A percentile compares a stretch with the other conserved stretches of the same genome.
phyloP scores from a whole-genome alignment of 2,329 filamentous ascomycete species.

The Taxawa tesnikishii region DNA sequence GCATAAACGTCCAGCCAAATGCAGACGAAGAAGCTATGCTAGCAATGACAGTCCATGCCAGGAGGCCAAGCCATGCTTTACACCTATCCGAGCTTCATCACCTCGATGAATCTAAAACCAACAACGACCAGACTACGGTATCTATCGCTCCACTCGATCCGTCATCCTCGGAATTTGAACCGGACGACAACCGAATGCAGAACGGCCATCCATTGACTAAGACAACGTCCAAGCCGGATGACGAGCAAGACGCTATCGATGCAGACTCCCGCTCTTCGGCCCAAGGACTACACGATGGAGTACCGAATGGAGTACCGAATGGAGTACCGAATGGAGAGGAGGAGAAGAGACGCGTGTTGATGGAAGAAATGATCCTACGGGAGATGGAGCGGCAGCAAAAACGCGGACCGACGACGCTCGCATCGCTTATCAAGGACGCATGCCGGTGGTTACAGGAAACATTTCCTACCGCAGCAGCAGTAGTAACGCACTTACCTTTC shows the following conservation, averaged over 20 bases:
- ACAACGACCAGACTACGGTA: background rate
- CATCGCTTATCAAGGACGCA: conserved; percentile 32
- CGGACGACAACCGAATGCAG: background rate
- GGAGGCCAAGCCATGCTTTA: no score
- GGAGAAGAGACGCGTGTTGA: no score
- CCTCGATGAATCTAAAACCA: background rate
- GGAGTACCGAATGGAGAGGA: no score
- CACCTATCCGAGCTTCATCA: background rate
- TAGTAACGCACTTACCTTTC: conserved; percentile 53
- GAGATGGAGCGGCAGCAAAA: conserved; percentile 1
- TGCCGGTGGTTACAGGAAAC: conserved; percentile 55
- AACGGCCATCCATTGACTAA: background rate
- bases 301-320: background rate
- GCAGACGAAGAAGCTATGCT: background rate
- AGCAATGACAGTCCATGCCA: background rate
- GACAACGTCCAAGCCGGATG: background rate
- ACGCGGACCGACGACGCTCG: conserved; percentile 34
- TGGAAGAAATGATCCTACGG: background rate
- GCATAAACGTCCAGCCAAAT: background rate
- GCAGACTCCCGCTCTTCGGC: background rate
- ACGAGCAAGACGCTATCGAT: background rate
- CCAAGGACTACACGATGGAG: background rate
- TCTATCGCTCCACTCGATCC: background rate
- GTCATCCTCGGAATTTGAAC: background rate
- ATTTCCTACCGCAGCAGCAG: conserved; percentile 56